Base-by-base conservation (phyloP, 73 alveolate genomes). In the Paraurostyla sp. region DNA sequence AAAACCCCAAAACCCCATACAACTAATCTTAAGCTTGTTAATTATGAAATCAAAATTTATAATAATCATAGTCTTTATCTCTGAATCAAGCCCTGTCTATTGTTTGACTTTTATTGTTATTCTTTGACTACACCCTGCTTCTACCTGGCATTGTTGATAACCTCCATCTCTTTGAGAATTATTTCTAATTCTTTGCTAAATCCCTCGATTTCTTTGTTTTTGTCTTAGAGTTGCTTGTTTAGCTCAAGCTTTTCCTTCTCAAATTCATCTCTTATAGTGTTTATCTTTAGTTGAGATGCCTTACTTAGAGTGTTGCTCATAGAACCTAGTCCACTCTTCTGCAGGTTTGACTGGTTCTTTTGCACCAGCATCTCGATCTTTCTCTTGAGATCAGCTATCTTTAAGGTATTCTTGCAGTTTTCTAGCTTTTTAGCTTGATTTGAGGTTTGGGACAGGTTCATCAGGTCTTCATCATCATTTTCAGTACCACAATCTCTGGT, bases 191-290 rank as follows among this genome's bases (percentile, higher is more conserved):
- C 76, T 30, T 59, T 59, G 49, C 76, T 59, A 23, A 59, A 59
- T 59, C 76, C 76, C 22, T 59, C 76, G 22, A 59, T 59, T 27
- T 59, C 76, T 49, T 59, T 59, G 76, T 59, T 59, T 30, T 59
- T 59, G 3, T 27, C 11, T 27, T 30, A 27, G 2, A 59, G 49
- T 30, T 59, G 49, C 2, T n/a, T 59, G 23, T 27, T 59, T 7
- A 59, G 9, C 25, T 59, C 76, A 9, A 20, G 7, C 49, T 59
- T 59, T 30, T 59, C 76, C 49, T 30, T 59, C 25, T 59, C 76
- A 30, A 25, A 59, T 59, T 59, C 76, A 7, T 59, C 43, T 30
- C 76, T 59, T 18, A 59, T 59, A 18, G 76, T 30, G 48, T 59
- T 59, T 59, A 59, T 59, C 48, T 59, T 59, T 7, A 59, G 6